Percentiles rank a stretch among this genome's conserved stretches.
Conservation (phyloP, 2,329 filamentous ascomycete genomes). For the Talaromyces sp. region DNA sequence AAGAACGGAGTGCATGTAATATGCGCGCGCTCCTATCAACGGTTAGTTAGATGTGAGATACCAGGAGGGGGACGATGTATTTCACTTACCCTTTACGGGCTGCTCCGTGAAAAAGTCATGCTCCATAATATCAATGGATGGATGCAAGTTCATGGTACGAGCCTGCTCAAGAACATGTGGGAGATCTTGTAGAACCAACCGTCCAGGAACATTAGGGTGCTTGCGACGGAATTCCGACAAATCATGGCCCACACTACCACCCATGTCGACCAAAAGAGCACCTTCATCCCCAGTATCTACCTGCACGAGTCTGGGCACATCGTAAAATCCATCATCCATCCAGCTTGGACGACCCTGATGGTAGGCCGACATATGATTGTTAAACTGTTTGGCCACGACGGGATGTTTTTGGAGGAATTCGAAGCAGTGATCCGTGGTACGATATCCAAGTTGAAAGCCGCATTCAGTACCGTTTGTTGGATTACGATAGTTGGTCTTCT, state of each 20-base stretch:
- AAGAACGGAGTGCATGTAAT: conserved; percentile 38
- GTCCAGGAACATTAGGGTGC: conserved; percentile 9
- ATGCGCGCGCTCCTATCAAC: conserved; percentile 34
- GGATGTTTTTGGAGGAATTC: conserved; percentile 10
- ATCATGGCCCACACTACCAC: conserved; percentile 17
- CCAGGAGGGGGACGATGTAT: too few species aligned
- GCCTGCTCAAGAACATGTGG: conserved; percentile 40
- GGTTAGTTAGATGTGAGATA: background rate
- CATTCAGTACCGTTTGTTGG: background rate
- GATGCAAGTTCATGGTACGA: conserved; percentile 11
- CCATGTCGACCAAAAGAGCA: conserved; percentile 14
- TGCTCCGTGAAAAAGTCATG: conserved; percentile 54
- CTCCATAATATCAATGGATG: conserved; percentile 35
- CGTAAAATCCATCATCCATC: conserved; percentile 12
- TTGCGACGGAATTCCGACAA: conserved; percentile 8
- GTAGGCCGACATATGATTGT: conserved; percentile 16
- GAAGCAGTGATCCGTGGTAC: conserved; percentile 10
- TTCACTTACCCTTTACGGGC: conserved; percentile 45
- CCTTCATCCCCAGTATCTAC: background rate
- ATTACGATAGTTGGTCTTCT: background rate
- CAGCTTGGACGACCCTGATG: conserved; percentile 13
- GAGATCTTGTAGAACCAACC: conserved; percentile 46
- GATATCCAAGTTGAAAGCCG: background rate
- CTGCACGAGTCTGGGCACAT: conserved; percentile 2
- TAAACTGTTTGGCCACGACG: conserved; percentile 12